A percentile compares a stretch with the other conserved stretches of the same genome.
These are phyloP conservation scores for Microsporum ferrugineum DNA, from an alignment of 2,329 filamentous ascomycete species.

Conservation along the genomic window DNA sequence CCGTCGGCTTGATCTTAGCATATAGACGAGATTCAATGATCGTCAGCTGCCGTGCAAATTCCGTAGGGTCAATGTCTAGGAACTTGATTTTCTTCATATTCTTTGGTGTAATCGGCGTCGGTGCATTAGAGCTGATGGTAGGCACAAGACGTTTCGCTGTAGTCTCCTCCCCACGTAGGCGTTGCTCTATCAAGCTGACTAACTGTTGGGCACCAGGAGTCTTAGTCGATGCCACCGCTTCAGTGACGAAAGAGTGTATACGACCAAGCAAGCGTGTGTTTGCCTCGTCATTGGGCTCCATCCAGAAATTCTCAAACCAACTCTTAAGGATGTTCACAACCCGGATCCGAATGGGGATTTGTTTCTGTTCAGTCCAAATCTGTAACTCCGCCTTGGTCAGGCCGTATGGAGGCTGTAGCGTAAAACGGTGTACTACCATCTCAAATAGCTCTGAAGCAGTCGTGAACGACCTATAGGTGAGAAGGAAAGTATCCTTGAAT, in stretches of 20 bases:
- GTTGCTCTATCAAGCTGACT: slow-evolving; percentile 78
- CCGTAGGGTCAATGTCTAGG: slow-evolving; percentile 85
- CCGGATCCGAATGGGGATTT: slow-evolving; percentile 88
- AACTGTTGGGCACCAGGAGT: slow-evolving; percentile 78
- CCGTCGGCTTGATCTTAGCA: slow-evolving; percentile 87
- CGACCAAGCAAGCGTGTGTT: slow-evolving; percentile 78
- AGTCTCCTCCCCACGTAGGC: slow-evolving; percentile 76
- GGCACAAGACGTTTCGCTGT: slow-evolving; percentile 76
- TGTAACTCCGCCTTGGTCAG: slow-evolving; percentile 66
- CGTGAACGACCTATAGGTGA: slow-evolving; percentile 94
- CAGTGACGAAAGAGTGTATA: slow-evolving; percentile 81
- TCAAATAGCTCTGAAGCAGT: slow-evolving; percentile 84
- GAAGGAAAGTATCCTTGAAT: slow-evolving; percentile 95
- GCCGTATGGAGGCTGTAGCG: slow-evolving; percentile 79
- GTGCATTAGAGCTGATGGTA: slow-evolving; percentile 70
- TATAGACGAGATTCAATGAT: slow-evolving; percentile 94
- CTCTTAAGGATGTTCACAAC: slow-evolving; percentile 96
- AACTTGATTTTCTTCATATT: slow-evolving; percentile 99
- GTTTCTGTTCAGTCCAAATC: slow-evolving; percentile 83
- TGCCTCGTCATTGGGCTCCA: slow-evolving; percentile 80
- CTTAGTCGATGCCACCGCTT: slow-evolving; percentile 84
- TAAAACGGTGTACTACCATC: slow-evolving; percentile 80
- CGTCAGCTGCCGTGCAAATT: slow-evolving; percentile 94
- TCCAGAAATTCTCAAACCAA: slow-evolving; percentile 99
- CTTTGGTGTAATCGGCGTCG: slow-evolving; percentile 85